A percentile compares a stretch with the other conserved stretches of the same genome.
Conservation (phyloP, 495 filamentous ascomycete species). For the Niebla homalea region DNA sequence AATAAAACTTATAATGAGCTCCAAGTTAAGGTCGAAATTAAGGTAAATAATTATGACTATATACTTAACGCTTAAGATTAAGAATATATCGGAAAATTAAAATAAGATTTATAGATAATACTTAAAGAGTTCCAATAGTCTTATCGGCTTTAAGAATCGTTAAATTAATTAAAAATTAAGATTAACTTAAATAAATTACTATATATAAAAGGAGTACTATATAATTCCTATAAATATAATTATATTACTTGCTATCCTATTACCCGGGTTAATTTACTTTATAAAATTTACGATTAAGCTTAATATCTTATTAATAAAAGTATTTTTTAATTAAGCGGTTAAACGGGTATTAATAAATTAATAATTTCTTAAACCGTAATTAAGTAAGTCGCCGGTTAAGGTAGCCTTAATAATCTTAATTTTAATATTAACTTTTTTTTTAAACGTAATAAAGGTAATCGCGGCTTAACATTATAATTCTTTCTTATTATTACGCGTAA, state of each 20-base stretch:
- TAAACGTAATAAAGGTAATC: not conserved
- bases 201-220: not conserved
- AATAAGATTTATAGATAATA: not conserved
- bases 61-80: not conserved
- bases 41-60: not conserved
- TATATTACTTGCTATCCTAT: not conserved
- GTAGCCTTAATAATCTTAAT: not conserved
- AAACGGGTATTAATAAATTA: not conserved
- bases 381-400: not conserved
- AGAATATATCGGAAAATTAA: not conserved
- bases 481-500: slow-evolving; percentile 1
- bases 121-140: not conserved
- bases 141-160: not conserved
- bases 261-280: not conserved
- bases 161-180: not conserved
- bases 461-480: not conserved
- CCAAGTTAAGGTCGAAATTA: not conserved
- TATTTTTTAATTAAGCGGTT: not conserved
- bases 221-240: slow-evolving; percentile 1
- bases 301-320: not conserved
- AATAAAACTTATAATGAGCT: not conserved
- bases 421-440: slow-evolving; percentile 4
- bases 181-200: slow-evolving; percentile 1
- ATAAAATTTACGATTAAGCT: slow-evolving; percentile 1
- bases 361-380: slow-evolving; percentile 3